Conservation (phyloP, 1,284 basidiomycete genomes). For the Rhodotorula sp. region DNA sequence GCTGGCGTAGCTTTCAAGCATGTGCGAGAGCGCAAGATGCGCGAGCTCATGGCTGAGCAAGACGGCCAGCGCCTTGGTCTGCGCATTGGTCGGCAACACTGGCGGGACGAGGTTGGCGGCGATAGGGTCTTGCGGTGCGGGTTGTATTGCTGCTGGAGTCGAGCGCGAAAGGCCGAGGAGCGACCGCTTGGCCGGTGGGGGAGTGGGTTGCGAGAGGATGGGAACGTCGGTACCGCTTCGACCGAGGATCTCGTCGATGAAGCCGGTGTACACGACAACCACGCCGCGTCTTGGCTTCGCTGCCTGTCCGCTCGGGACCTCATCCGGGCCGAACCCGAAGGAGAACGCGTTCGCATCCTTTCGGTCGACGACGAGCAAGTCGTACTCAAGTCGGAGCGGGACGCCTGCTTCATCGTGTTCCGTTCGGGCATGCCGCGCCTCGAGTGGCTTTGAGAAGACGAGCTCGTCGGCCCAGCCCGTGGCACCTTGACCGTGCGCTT, state of each 20-base stretch:
- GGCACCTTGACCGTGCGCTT: background rate
- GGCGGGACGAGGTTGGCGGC: conserved; percentile 19
- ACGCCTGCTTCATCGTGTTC: background rate
- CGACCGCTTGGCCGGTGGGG: background rate
- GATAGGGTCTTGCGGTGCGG: conserved; percentile 6
- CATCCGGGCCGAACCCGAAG: conserved; percentile 41
- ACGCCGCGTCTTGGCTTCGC: conserved; percentile 24
- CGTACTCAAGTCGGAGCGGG: conserved; percentile 32
- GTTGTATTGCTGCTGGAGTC: background rate
- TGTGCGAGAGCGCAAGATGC: conserved; percentile 43
- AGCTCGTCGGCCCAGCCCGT: conserved; percentile 20
- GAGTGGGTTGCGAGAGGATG: background rate
- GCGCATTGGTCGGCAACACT: conserved; percentile 26
- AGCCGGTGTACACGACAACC: conserved; percentile 44
- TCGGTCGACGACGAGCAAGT: conserved; percentile 42
- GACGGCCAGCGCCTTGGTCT: conserved; percentile 42
- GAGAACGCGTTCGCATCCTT: conserved; percentile 43
- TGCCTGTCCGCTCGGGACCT: background rate
- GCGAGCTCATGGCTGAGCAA: conserved; percentile 43
- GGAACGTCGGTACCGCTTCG: background rate
- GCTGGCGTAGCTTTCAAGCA: conserved; percentile 42
- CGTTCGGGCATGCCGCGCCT: background rate
- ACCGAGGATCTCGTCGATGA: conserved; percentile 42
- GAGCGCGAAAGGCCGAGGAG: background rate
- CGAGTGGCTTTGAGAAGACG: conserved; percentile 15